Evolutionary conservation across 1,139 yeast genomes (phyloP), one percentile per base, ranked within the genome.

Genomic region (Protomyces gravidus): DNA sequence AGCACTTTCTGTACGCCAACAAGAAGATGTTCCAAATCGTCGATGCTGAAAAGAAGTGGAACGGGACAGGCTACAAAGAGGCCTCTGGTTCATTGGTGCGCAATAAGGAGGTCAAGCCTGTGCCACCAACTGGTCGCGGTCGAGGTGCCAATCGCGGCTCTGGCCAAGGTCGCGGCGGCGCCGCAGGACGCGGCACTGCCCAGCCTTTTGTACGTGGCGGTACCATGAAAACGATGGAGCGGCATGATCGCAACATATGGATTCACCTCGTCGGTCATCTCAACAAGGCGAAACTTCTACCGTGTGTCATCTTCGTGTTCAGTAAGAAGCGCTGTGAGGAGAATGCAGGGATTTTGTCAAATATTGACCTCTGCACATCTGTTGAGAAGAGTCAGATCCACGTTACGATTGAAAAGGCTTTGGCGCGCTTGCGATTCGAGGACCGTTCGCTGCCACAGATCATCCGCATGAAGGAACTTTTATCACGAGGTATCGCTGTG

Each of bases 381-480:
- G 82, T 80, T 64, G 98, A 92, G 69, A 85, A 86, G 67, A 86
- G 96, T 0, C 96, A 89, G 68, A 85, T 92, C 62, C 95, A 87
- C 69, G 85, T 89, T 89, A 90, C 92, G 68, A 83, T 92, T 62
- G 96, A 90, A 67, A 82, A 84, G 67, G 95, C 97, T 0, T 86
- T 90, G 30, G 80, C 92, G 0, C 79, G 98, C 60, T 79, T 92
- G 71, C 88, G 87, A 68, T 85, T 85, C 66, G 98, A 92, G 67
- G 99, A 92, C 70, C 79, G 97, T 63, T 94, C 86, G 61, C 76
- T 92, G 59, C 98, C 98, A 0, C 98, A 92, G 71, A 92, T 92
- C 62, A 66, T 86, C 61, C 83, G 86, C 65, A 80, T 90, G 62
- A 78, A 95, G 65, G 95, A 89, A 39, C 77, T 92, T 78, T 75